These are phyloP conservation scores for Cicer cuneatum DNA, from an alignment of 306 rosid genomes.

Conservation along the genomic window DNA sequence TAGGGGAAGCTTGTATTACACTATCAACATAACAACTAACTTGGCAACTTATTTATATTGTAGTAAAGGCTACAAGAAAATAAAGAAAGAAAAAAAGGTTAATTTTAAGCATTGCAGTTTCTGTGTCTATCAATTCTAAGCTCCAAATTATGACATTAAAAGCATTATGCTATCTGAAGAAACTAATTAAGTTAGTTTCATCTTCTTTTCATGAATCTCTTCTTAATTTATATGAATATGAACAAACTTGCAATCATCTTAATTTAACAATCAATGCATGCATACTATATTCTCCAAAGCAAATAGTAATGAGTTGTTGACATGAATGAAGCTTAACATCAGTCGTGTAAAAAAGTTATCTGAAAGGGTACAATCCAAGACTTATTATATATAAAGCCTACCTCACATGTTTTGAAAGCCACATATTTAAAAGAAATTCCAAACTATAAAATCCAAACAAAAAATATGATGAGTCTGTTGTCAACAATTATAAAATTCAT, in stretches of 20 bases:
- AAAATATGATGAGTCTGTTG: no score
- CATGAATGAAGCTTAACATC: no score
- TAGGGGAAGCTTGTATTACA: neutral
- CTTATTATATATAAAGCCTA: no score
- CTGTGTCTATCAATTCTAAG: neutral
- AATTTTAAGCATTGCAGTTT: no score
- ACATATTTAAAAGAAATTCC: no score
- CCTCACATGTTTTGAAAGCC: no score
- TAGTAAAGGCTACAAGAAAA: neutral
- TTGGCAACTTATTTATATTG: constrained; percentile 20
- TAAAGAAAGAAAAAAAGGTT: neutral
- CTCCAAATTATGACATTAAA: neutral
- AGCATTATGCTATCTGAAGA: neutral
- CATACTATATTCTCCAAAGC: neutral
- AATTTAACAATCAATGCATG: neutral
- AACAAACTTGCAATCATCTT: neutral
- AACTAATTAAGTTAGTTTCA: no score
- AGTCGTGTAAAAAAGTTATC: no score
- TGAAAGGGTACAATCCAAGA: no score
- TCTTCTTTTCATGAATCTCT: neutral
- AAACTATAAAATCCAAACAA: no score
- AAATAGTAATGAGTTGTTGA: neutral
- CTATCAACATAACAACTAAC: constrained; percentile 24
- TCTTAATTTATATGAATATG: neutral
- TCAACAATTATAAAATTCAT: no score